Base-by-base conservation (phyloP, 2,329 filamentous ascomycete genomes). In the Alternaria burnsii region DNA sequence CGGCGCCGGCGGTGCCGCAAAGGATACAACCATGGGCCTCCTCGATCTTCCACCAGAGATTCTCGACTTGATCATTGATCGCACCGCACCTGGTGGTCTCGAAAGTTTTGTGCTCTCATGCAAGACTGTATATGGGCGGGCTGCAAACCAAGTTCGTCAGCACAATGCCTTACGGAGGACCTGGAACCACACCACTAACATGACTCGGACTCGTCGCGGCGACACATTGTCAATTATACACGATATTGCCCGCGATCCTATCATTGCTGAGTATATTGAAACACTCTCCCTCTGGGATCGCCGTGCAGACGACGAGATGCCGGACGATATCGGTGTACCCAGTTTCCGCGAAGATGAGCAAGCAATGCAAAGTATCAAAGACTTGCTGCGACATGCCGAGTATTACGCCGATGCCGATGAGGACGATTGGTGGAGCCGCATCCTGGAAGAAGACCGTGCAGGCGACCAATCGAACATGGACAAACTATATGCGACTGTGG, bases 31-130 rank as follows among this genome's bases (percentile, higher is more conserved):
- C 22, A 78, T 78, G 75, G 28, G 67, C 11, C 68, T 78, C 12
- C 70, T 77, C 34, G 69, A 75, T 43, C 67, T 78, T 12, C 75
- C 76, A 1, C 65, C 64, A 3, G 76, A 78, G 50, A 65, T 77
- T n/a, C 61, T 78, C 18, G 73, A 76, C 48, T 64, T 66, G 9
- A 72, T 78, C 36, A 70, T 78, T 38, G 65, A 71, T 32, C 64
- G 63, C 24, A 68, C 72, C 11, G 59, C 68, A 9, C 74, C 76
- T 6, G 24, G 41, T 40, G 73, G 73, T 9, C 55, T 78, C 9
- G 71, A 77, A 55, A 61, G 57, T 43, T 71, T 78, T 41, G 73
- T 69, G 4, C 68, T 78, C 10, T 62, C 70, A 11, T 78, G 73
- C 52, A 75, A 73, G 47, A 65, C 70, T 8, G 58, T 77, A 2